Percentiles rank a stretch among this genome's conserved stretches.
phyloP scores from a whole-genome alignment of 176 grass and related monocot genomes.

The Carex myosuroides region DNA sequence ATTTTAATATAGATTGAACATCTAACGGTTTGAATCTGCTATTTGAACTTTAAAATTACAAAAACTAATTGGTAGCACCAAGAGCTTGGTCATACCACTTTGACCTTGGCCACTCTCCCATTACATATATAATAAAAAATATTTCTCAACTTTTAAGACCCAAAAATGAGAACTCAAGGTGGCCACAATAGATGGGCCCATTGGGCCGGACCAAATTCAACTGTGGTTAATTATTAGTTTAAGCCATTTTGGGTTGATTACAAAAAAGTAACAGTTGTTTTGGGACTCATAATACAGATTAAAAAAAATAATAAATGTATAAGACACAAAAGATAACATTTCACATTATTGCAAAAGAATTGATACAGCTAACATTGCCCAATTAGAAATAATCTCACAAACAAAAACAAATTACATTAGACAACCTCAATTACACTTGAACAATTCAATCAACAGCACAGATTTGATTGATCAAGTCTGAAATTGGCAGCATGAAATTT shows the following conservation, averaged over 20 bases:
- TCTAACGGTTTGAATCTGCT: no score
- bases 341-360: neutral
- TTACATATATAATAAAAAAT: neutral
- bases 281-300: neutral
- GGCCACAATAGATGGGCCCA: neutral
- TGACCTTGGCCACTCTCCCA: no score
- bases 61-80: no score
- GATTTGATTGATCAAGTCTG: neutral
- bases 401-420: neutral
- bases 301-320: neutral
- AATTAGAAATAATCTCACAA: neutral
- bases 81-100: no score
- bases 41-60: no score
- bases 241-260: neutral
- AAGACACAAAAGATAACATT: neutral
- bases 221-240: neutral
- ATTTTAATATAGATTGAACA: no score
- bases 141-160: neutral
- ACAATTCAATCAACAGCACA: neutral
- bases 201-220: neutral
- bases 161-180: neutral
- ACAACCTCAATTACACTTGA: neutral
- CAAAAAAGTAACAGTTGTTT: neutral
- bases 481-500: neutral
- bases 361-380: neutral